Evolutionary conservation across 2,329 filamentous ascomycete species (phyloP).

Genomic region (Alternaria novae-zelandiae): DNA sequence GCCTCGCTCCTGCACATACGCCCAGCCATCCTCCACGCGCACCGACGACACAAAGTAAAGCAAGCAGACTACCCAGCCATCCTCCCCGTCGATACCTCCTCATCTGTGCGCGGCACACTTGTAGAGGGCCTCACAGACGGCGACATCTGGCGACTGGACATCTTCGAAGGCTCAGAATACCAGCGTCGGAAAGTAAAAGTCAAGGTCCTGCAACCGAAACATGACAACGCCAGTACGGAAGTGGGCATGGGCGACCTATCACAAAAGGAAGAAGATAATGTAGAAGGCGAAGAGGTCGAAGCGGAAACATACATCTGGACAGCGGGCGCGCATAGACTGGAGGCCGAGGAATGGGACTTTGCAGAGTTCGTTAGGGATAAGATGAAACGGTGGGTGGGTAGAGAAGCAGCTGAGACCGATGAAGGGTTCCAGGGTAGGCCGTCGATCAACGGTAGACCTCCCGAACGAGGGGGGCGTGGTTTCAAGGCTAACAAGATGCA

Average conservation of each 20-base stretch:
- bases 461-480: neutral
- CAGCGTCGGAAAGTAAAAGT: conserved; percentile 59
- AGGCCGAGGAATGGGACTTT: conserved; percentile 86
- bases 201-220: conserved; percentile 43
- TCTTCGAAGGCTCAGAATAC: conserved; percentile 83
- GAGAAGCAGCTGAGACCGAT: conserved; percentile 51
- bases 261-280: conserved; percentile 33
- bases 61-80: conserved; percentile 83
- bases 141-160: conserved; percentile 77
- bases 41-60: conserved; percentile 73
- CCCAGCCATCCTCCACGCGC: conserved; percentile 76
- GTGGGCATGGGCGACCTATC: conserved; percentile 30
- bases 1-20: conserved; percentile 66
- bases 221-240: conserved; percentile 6
- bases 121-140: conserved; percentile 79
- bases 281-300: conserved; percentile 49
- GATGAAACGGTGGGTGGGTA: conserved; percentile 64
- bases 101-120: conserved; percentile 71
- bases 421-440: conserved; percentile 54
- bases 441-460: conserved; percentile 27
- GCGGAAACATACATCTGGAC: conserved; percentile 61
- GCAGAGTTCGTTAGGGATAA: conserved; percentile 81
- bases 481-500: conserved; percentile 22
- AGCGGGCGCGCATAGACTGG: conserved; percentile 59
- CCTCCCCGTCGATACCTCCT: conserved; percentile 47